Conservation (phyloP, 2,329 filamentous ascomycete genomes). For the Chaetomium sp. region DNA sequence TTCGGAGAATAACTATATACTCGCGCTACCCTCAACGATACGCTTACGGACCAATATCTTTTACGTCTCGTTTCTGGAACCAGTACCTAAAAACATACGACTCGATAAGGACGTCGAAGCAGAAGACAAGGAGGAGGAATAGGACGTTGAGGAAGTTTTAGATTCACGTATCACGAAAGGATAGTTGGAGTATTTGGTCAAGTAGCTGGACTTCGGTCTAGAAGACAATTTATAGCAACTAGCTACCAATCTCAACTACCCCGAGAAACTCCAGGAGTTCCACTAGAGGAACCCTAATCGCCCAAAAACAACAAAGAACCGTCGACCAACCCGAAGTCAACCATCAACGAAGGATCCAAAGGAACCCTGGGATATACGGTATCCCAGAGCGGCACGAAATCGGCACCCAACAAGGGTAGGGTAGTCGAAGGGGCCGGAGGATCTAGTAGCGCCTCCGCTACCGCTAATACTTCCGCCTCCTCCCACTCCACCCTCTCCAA, state of each 20-base stretch:
- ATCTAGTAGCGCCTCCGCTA: too few species aligned
- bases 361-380: too few species aligned
- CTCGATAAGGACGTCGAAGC: neutral
- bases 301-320: too few species aligned
- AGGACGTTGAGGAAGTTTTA: conserved; percentile 18
- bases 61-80: conserved; percentile 22
- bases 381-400: too few species aligned
- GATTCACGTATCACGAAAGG: conserved; percentile 7
- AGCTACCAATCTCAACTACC: conserved; percentile 14
- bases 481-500: too few species aligned
- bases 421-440: too few species aligned
- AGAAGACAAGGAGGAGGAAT: conserved; percentile 23
- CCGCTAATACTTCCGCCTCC: too few species aligned
- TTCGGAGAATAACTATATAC: conserved; percentile 14
- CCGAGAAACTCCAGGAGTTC: conserved; percentile 22
- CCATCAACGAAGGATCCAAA: too few species aligned
- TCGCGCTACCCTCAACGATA: conserved; percentile 9
- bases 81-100: conserved; percentile 11
- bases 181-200: conserved; percentile 16
- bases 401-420: too few species aligned
- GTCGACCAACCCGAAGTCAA: too few species aligned
- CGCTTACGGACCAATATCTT: conserved; percentile 17
- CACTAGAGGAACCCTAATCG: conserved; percentile 16
- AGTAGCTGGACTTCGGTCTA: conserved; percentile 15
- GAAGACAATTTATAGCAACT: conserved; percentile 19